Evolutionary conservation across 257 asterid genomes (phyloP), one percentile per base, ranked within the genome.

Genomic region (Henckelia pumila): DNA sequence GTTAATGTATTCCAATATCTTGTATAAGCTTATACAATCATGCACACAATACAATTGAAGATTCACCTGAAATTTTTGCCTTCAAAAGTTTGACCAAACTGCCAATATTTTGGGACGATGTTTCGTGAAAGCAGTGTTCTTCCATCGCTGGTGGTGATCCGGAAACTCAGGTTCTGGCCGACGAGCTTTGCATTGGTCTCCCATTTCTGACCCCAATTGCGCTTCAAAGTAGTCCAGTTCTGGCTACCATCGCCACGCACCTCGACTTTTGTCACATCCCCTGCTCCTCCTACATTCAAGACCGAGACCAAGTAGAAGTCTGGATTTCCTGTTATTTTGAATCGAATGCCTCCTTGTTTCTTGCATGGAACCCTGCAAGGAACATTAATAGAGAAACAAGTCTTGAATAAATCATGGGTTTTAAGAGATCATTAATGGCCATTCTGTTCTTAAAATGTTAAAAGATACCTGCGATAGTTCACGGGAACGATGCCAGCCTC

Each of bases 141-240:
- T 33, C 84, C 86, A 22, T 84, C 81, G 49, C 89, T 77, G 0
- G 84, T 73, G 0, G 79, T 81, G 70, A 81, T 35, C 17, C 83
- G 72, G 71, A 78, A 81, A 19, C 72, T 74, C 29, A 84, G 77
- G 7, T 16, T 49, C 8, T 69, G 60, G 4, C 83, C 81, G 0
- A 64, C 68, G 13, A 84, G 84, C 30, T 63, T 22, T 1, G 65
- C 70, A 0, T 61, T 24, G 23, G 77, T 70, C 59, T 84, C 78
- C 86, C 89, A 84, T 67, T 70, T 74, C 55, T 75, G 74, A 14
- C 86, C 86, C 74, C 80, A 79, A 44, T 81, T 81, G 20, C 84
- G 71, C 1, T 23, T 62, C 78, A 84, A 26, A 0, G 30, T 1
- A 8, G 73, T 75, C 85, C 86, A 79, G 7, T 37, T 47, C 23